Percentiles rank a stretch among this genome's conserved stretches.
phyloP scores from a whole-genome alignment of 441 rosid species.

The Bruguiera hainesii region DNA sequence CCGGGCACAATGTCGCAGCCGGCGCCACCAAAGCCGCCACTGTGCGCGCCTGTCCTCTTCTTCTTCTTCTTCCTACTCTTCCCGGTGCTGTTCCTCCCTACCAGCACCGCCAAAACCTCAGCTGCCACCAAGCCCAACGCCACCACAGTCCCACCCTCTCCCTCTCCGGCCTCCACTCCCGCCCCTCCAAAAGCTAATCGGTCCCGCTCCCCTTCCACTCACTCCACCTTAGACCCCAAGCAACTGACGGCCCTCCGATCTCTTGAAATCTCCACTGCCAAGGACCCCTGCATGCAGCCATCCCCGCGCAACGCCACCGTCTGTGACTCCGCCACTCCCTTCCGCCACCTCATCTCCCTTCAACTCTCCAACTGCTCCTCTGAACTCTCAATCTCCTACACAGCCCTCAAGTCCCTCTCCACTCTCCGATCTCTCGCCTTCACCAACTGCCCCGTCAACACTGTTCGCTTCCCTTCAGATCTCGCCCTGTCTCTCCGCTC shows the following conservation, averaged over 20 bases:
- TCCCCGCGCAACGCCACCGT: conserved; percentile 38
- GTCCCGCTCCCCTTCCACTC: conserved; percentile 24
- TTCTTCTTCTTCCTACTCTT: background rate
- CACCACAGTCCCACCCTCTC: conserved; percentile 11
- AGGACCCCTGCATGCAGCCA: conserved; percentile 59
- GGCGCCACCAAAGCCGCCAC: conserved; percentile 14
- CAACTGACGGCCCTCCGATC: conserved; percentile 74
- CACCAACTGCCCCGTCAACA: conserved; percentile 53
- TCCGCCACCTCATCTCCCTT: conserved; percentile 68
- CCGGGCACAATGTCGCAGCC: conserved; percentile 14
- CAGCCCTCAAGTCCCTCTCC: conserved; percentile 78
- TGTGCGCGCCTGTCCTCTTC: conserved; percentile 18
- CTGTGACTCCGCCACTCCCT: conserved; percentile 65
- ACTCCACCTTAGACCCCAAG: conserved; percentile 75
- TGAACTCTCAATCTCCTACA: conserved; percentile 65
- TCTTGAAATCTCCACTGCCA: conserved; percentile 60
- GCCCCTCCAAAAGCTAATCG: conserved; percentile 24
- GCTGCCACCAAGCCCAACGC: conserved; percentile 16
- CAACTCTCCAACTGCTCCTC: conserved; percentile 74
- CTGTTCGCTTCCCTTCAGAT: conserved; percentile 58
- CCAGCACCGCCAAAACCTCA: conserved; percentile 14
- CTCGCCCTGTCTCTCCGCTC: conserved; percentile 60
- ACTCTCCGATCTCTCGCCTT: conserved; percentile 67
- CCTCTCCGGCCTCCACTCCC: conserved; percentile 19
- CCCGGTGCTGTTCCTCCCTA: background rate